These are phyloP conservation scores for Alternaria gansuensis DNA, from an alignment of 2,329 filamentous ascomycete genomes.

Conservation along the genomic window DNA sequence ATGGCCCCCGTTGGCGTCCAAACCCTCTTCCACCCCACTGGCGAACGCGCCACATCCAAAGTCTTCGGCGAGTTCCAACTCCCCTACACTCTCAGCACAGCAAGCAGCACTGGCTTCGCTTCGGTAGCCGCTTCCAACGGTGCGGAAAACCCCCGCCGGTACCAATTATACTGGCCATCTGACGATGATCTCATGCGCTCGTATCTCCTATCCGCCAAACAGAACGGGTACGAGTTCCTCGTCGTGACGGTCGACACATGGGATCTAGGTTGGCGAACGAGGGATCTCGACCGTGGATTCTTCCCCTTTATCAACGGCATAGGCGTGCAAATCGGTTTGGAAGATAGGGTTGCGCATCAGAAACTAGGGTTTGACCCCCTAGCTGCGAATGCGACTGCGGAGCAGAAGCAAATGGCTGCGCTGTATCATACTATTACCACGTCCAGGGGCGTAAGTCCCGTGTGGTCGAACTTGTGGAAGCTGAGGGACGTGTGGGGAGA, in stretches of 20 bases:
- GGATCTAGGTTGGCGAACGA: slow-evolving; percentile 72
- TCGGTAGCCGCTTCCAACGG: slow-evolving; percentile 69
- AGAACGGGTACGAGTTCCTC: slow-evolving; percentile 69
- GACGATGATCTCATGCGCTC: slow-evolving; percentile 72
- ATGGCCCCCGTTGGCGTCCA: slow-evolving; percentile 77
- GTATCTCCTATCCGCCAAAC: slow-evolving; percentile 68
- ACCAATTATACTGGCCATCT: slow-evolving; percentile 77
- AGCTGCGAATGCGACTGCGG: slow-evolving; percentile 45
- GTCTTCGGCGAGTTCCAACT: slow-evolving; percentile 68
- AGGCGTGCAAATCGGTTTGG: slow-evolving; percentile 49
- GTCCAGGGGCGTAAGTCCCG: slow-evolving; percentile 48
- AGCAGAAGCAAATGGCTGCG: slow-evolving; percentile 48
- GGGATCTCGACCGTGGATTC: slow-evolving; percentile 71
- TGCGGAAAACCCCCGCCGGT: slow-evolving; percentile 68
- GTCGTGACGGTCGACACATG: slow-evolving; percentile 79
- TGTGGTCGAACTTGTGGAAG: slow-evolving; percentile 48
- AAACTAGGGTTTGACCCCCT: slow-evolving; percentile 48
- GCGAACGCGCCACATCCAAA: slow-evolving; percentile 70
- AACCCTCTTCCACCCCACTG: slow-evolving; percentile 70
- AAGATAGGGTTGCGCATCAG: slow-evolving; percentile 47
- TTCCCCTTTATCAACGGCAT: slow-evolving; percentile 64
- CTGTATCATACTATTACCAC: slow-evolving; percentile 49
- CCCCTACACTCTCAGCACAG: slow-evolving; percentile 74
- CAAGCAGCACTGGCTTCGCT: slow-evolving; percentile 70
- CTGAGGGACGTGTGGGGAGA: slow-evolving; percentile 47